Percentiles rank a stretch among this genome's conserved stretches.
Evolutionary conservation across 371 early-diverging fungal species (phyloP).

Genomic region (Actinomucor elegans): DNA sequence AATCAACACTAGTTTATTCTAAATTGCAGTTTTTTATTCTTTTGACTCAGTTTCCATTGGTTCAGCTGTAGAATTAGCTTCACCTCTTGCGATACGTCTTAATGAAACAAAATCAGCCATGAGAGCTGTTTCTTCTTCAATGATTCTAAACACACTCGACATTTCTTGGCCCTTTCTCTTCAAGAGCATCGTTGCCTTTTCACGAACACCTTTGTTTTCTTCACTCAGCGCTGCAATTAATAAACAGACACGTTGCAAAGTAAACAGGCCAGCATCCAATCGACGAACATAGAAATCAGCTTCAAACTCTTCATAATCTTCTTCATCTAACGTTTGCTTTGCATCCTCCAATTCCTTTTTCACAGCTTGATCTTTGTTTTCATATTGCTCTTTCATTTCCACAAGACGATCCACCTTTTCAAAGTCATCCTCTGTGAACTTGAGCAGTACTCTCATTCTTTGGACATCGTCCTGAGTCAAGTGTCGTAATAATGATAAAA

Average conservation of each 20-base stretch:
- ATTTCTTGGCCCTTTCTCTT: slow-evolving; percentile 93
- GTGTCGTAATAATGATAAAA: slow-evolving; percentile 71
- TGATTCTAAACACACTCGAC: slow-evolving; percentile 60
- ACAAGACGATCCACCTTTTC: slow-evolving; percentile 79
- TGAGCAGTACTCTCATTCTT: slow-evolving; percentile 75
- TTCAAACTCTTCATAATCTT: slow-evolving; percentile 53
- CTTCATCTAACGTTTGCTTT: slow-evolving; percentile 48
- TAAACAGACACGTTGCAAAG: slow-evolving; percentile 76
- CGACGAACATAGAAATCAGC: slow-evolving; percentile 63
- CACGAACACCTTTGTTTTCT: slow-evolving; percentile 43
- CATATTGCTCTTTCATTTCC: slow-evolving; percentile 71
- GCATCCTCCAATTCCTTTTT: slow-evolving; percentile 48
- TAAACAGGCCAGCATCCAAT: slow-evolving; percentile 81
- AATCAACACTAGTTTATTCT: too few relatives aligned
- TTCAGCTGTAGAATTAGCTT: neutral
- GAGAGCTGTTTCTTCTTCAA: slow-evolving; percentile 17
- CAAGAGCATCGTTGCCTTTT: slow-evolving; percentile 56
- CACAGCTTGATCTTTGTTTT: slow-evolving; percentile 55
- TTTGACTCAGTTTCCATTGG: too few relatives aligned
- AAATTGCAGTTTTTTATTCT: neutral
- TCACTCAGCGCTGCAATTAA: slow-evolving; percentile 63
- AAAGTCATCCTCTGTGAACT: slow-evolving; percentile 80
- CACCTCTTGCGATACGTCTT: slow-evolving; percentile 12
- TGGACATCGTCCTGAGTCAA: slow-evolving; percentile 59
- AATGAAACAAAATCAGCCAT: slow-evolving; percentile 13